Conservation (phyloP, 169 alveolate species). For the Blepharisma undulans region DNA sequence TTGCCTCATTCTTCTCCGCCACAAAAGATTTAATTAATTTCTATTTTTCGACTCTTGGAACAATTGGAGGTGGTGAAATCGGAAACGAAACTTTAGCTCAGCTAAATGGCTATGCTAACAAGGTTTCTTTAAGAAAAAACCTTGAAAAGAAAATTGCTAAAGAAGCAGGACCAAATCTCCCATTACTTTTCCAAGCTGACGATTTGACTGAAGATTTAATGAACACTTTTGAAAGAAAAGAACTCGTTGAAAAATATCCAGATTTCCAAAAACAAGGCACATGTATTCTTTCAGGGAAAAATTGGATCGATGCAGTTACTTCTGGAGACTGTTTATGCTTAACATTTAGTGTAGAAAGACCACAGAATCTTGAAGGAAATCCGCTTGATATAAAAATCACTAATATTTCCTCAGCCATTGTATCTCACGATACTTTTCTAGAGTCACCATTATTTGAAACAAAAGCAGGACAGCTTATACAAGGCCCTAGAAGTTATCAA, state of each 20-base stretch:
- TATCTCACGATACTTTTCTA: slow-evolving; percentile 4
- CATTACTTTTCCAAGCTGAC: neutral
- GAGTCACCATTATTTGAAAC: neutral
- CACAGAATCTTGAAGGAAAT: neutral
- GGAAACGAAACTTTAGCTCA: neutral
- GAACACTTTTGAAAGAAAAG: neutral
- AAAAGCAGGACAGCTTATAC: slow-evolving; percentile 26
- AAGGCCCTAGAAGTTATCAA: slow-evolving; percentile 2
- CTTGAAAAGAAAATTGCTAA: slow-evolving; percentile 3
- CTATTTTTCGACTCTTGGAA: neutral
- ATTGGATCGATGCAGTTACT: neutral
- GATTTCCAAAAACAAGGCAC: neutral
- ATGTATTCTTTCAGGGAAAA: neutral
- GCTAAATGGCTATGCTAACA: slow-evolving; percentile 5
- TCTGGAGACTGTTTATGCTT: slow-evolving; percentile 34
- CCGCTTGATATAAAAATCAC: neutral
- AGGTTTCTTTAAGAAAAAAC: neutral
- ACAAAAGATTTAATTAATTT: neutral
- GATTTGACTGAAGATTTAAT: neutral
- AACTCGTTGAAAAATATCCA: neutral
- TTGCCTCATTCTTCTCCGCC: neutral
- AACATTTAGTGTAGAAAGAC: neutral
- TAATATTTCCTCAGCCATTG: neutral
- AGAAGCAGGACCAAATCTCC: slow-evolving; percentile 13
- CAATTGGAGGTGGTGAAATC: neutral